phyloP scores from a whole-genome alignment of 1,284 basidiomycete genomes.

The Cronartium ribicola region DNA sequence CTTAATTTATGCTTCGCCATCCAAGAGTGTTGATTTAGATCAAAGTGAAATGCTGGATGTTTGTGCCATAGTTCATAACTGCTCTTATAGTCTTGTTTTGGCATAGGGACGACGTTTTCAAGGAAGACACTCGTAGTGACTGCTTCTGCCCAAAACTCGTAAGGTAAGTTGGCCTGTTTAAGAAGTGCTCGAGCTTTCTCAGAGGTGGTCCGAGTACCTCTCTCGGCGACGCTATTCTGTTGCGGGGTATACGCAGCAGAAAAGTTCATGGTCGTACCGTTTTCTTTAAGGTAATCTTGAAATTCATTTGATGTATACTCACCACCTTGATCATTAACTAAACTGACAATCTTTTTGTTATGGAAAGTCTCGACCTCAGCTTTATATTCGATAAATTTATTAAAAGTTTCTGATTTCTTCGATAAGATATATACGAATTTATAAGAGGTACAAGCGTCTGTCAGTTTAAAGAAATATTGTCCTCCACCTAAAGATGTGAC shows the following conservation, averaged over 20 bases:
- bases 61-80: slow-evolving; percentile 11
- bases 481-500: not conserved
- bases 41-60: too few species aligned
- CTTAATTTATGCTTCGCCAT: too few species aligned
- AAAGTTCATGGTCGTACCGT: slow-evolving; percentile 8
- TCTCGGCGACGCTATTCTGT: slow-evolving; percentile 13
- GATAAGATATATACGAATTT: slow-evolving; percentile 2
- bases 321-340: slow-evolving; percentile 10
- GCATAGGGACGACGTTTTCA: not conserved
- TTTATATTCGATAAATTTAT: not conserved
- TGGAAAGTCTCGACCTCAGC: not conserved
- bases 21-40: too few species aligned
- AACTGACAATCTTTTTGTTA: not conserved
- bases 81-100: slow-evolving; percentile 12
- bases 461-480: slow-evolving; percentile 5
- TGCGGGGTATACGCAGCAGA: slow-evolving; percentile 21
- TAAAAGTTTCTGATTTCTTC: slow-evolving; percentile 20
- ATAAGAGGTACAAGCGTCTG: not conserved
- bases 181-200: slow-evolving; percentile 20
- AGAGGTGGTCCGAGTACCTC: slow-evolving; percentile 10
- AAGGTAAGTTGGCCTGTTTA: slow-evolving; percentile 9
- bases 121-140: not conserved
- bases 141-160: not conserved
- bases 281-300: slow-evolving; percentile 7
- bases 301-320: slow-evolving; percentile 21